Percentiles rank a stretch among this genome's conserved stretches.
phyloP scores from a whole-genome alignment of 257 asterid genomes.

The Penstemon davidsonii region DNA sequence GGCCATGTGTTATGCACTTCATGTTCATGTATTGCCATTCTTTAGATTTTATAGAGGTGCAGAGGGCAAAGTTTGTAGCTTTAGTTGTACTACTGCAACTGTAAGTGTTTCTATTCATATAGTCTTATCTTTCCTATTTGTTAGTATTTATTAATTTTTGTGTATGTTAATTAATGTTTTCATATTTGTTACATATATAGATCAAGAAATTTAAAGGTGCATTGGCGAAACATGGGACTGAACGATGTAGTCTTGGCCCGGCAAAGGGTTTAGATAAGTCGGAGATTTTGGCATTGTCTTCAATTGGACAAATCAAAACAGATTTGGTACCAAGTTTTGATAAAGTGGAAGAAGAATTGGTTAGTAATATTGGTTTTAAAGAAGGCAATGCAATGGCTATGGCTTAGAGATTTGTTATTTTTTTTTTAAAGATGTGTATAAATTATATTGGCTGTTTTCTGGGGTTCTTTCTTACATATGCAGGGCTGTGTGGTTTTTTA shows the following conservation, averaged over 20 bases:
- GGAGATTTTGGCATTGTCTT: slow-evolving; percentile 71
- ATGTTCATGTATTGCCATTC: slow-evolving; percentile 78
- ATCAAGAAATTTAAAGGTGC: slow-evolving; percentile 93
- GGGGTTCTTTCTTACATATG: slow-evolving; percentile 16
- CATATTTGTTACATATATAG: slow-evolving; percentile 38
- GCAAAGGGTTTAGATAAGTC: slow-evolving; percentile 72
- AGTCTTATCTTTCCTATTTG: neutral
- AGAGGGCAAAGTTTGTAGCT: slow-evolving; percentile 74
- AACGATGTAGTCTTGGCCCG: slow-evolving; percentile 58
- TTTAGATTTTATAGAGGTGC: slow-evolving; percentile 91
- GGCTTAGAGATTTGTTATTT: slow-evolving; percentile 34
- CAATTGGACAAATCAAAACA: slow-evolving; percentile 46
- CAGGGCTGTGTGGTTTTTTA: slow-evolving; percentile 58
- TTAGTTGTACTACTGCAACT: slow-evolving; percentile 94
- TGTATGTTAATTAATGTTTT: too few species aligned
- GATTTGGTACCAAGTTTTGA: slow-evolving; percentile 28
- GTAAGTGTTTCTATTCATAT: slow-evolving; percentile 40
- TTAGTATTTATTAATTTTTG: neutral
- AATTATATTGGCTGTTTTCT: neutral
- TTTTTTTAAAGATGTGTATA: slow-evolving; percentile 39
- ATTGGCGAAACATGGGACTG: slow-evolving; percentile 67
- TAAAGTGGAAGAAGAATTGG: slow-evolving; percentile 35
- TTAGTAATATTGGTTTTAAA: slow-evolving; percentile 28
- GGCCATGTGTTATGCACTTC: slow-evolving; percentile 75
- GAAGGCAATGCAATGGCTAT: slow-evolving; percentile 49